These are phyloP conservation scores for Croton setiger DNA, from an alignment of 441 rosid species.

Conservation along the genomic window DNA sequence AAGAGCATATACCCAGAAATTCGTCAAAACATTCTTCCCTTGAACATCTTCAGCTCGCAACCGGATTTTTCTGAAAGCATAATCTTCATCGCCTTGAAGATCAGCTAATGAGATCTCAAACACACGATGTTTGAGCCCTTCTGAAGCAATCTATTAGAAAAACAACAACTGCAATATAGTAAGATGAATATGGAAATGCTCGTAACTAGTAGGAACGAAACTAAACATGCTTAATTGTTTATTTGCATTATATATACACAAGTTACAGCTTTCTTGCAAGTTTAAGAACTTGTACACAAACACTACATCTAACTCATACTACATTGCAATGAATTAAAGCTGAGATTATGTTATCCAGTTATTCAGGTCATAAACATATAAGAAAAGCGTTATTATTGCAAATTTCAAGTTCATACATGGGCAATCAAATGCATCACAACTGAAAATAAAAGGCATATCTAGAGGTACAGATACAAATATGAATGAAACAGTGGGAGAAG, in stretches of 20 bases:
- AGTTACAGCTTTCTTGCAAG: not conserved
- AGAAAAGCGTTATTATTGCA: no score
- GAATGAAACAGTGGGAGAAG: no score
- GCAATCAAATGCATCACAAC: no score
- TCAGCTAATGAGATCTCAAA: constrained; percentile 86
- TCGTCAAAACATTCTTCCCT: constrained; percentile 80
- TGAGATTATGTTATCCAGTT: no score
- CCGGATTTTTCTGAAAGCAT: constrained; percentile 79
- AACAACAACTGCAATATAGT: not conserved
- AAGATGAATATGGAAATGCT: not conserved
- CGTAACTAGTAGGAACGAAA: not conserved
- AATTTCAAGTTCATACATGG: no score
- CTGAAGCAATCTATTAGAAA: constrained; percentile 76
- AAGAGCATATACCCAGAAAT: constrained; percentile 70
- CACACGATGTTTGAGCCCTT: constrained; percentile 85
- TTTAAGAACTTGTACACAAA: no score
- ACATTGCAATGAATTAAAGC: no score
- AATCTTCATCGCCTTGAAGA: constrained; percentile 78
- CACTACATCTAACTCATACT: not conserved
- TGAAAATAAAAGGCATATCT: no score
- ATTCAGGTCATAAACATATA: no score
- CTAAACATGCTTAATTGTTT: not conserved
- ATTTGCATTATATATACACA: not conserved
- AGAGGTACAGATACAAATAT: no score
- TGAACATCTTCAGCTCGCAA: constrained; percentile 94